Base-by-base conservation (phyloP, 2,329 filamentous ascomycete species). In the Fusarium multiceps region DNA sequence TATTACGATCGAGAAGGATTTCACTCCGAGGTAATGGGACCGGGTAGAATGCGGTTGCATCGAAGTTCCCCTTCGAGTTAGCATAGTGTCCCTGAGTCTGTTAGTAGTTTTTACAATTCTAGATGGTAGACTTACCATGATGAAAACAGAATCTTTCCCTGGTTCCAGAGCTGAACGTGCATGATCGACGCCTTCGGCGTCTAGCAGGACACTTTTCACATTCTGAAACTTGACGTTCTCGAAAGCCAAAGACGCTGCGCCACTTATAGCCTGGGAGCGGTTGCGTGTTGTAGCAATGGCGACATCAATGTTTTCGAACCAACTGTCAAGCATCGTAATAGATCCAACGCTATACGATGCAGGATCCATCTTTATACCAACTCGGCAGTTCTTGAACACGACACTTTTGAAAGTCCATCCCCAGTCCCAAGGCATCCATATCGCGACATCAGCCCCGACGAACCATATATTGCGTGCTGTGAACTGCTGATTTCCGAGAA, bases 371-470 rank as follows among this genome's bases (percentile, higher is more conserved):
- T 92, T 89, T 60, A 93, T 82, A 14, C 90, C 92, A 32, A 92
- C 82, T 12, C 81, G 81, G 75, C 89, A 92, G 75, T 90, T 84
- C 74, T 88, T 85, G 78, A 93, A 87, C 27, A 79, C 82, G 21
- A 92, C 76, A 23, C 86, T 88, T 79, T 92, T 91, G 82, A 92
- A 92, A 7, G 88, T 90, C 89, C 90, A 93, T 2, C 88, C 87
- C 92, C 91, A 93, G 77, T 91, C 88, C 91, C 91, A 93, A 66
- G 90, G 86, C 82, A 92, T 89, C 77, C 86, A 87, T 61, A 93
- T 88, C 48, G 89, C 92, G 13, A 89, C 91, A 72, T 89, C 82
- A 70, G 88, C 87, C 64, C 86, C 83, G 72, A 86, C 87, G 79
- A 93, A 91, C 23, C 85, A 89, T 70, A 92, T 75, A 74, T 93